Conservation (phyloP, 169 alveolate genomes). For the Babesia ovis region DNA sequence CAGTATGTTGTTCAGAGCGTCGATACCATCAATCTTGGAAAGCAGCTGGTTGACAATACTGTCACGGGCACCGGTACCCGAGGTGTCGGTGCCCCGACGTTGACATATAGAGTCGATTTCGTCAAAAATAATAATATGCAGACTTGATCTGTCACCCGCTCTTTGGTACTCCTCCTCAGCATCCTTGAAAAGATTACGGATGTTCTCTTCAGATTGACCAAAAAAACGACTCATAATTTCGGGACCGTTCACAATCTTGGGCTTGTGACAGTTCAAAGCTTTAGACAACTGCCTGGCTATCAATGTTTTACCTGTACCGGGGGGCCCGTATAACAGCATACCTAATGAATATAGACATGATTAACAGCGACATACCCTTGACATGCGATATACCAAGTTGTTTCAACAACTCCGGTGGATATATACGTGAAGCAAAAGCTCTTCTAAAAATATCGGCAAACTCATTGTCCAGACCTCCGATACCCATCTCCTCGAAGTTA, state of each 20-base stretch:
- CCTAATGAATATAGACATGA: conserved; percentile 66
- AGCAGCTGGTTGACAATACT: conserved; percentile 97
- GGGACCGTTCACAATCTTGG: conserved; percentile 91
- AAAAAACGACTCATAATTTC: conserved; percentile 94
- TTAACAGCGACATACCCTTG: conserved; percentile 76
- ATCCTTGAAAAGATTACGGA: conserved; percentile 94
- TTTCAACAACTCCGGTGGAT: conserved; percentile 94
- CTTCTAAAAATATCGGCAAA: conserved; percentile 98
- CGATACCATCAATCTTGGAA: conserved; percentile 99
- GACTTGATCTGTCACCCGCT: conserved; percentile 92
- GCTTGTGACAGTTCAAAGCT: conserved; percentile 93
- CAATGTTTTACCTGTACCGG: conserved; percentile 99
- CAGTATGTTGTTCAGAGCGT: conserved; percentile 95
- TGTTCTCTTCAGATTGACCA: conserved; percentile 98
- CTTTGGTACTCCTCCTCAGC: conserved; percentile 94
- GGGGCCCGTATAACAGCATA: conserved; percentile 98
- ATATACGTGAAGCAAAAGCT: conserved; percentile 98
- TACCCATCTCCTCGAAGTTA: conserved; percentile 90
- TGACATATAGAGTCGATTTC: conserved; percentile 99
- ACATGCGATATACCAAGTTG: conserved; percentile 98
- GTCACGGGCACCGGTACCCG: conserved; percentile 94
- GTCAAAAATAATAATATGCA: conserved; percentile 98
- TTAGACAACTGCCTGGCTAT: conserved; percentile 99
- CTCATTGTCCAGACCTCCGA: conserved; percentile 91
- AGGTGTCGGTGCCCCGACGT: conserved; percentile 91